Conservation (phyloP, 495 filamentous ascomycete species). For the Astrocystis sublimbata region DNA sequence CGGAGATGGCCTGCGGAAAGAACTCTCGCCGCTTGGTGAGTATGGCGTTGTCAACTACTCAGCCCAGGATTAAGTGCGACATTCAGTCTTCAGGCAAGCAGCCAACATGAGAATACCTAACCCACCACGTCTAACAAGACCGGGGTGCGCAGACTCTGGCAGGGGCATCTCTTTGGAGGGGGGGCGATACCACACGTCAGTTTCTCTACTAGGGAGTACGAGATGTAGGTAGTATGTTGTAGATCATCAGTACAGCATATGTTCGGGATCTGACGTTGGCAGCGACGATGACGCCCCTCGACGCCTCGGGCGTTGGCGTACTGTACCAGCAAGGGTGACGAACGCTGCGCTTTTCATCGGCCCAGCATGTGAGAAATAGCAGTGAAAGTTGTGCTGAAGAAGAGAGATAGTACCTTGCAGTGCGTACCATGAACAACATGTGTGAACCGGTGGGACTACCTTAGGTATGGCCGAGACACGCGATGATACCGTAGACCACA, state of each 20-base stretch:
- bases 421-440: neutral
- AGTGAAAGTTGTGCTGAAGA: slow-evolving; percentile 2
- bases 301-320: neutral
- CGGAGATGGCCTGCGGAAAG: neutral
- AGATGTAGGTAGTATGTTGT: slow-evolving; percentile 12
- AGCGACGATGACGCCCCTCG: neutral
- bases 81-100: slow-evolving; percentile 5
- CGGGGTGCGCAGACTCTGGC: slow-evolving; percentile 5
- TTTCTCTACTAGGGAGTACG: slow-evolving; percentile 12
- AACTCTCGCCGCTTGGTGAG: neutral
- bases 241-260: neutral
- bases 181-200: slow-evolving; percentile 13
- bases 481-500: slow-evolving; percentile 22
- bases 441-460: slow-evolving; percentile 16
- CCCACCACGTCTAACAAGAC: slow-evolving; percentile 18
- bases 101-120: slow-evolving; percentile 18
- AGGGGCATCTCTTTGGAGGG: slow-evolving; percentile 10
- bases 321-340: neutral
- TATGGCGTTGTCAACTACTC: neutral
- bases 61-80: neutral
- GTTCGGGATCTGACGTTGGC: slow-evolving; percentile 2
- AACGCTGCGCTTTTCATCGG: slow-evolving; percentile 15
- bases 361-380: neutral
- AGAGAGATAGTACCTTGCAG: slow-evolving; percentile 20
- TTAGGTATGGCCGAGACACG: slow-evolving; percentile 15